A percentile compares a stretch with the other conserved stretches of the same genome.
These are phyloP conservation scores for Raphanus hybrid DNA, from an alignment of 441 rosid genomes.

Conservation along the genomic window DNA sequence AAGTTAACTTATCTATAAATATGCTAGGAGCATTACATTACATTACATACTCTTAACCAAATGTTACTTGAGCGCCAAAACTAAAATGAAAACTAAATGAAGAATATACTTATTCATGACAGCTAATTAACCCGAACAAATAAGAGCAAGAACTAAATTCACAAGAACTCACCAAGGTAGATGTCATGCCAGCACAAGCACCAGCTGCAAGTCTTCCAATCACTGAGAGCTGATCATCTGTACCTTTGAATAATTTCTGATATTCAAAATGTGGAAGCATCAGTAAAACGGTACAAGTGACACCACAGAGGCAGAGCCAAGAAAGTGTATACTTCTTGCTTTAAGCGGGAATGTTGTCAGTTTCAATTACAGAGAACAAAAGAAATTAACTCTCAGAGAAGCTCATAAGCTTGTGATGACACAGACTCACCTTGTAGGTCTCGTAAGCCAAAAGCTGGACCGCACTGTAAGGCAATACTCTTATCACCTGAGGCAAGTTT, in stretches of 20 bases:
- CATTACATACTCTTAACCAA: constrained; percentile 1
- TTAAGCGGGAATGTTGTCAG: constrained; percentile 1
- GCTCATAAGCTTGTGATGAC: constrained; percentile 3
- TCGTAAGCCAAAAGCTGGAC: constrained; percentile 97
- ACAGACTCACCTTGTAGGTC: constrained; percentile 72
- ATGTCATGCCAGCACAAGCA: constrained; percentile 99
- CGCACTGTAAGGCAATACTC: constrained; percentile 90
- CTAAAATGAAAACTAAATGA: constrained; percentile 7
- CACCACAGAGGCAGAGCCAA: background rate
- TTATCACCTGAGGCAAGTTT: constrained; percentile 95
- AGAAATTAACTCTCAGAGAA: background rate
- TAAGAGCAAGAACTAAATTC: constrained; percentile 2
- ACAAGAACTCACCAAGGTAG: constrained; percentile 77
- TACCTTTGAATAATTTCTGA: constrained; percentile 80
- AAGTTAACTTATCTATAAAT: background rate
- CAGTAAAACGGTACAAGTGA: constrained; percentile 24
- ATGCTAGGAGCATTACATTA: background rate
- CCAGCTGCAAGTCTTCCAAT: constrained; percentile 94
- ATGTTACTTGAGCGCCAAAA: background rate
- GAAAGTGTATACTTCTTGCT: background rate
- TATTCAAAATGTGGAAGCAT: constrained; percentile 32
- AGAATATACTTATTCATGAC: constrained; percentile 7
- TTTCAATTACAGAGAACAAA: background rate
- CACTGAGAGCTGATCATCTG: constrained; percentile 82
- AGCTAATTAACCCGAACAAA: background rate